Conservation (phyloP, 805 yeast genomes). For the Ascoidea asiatica region DNA sequence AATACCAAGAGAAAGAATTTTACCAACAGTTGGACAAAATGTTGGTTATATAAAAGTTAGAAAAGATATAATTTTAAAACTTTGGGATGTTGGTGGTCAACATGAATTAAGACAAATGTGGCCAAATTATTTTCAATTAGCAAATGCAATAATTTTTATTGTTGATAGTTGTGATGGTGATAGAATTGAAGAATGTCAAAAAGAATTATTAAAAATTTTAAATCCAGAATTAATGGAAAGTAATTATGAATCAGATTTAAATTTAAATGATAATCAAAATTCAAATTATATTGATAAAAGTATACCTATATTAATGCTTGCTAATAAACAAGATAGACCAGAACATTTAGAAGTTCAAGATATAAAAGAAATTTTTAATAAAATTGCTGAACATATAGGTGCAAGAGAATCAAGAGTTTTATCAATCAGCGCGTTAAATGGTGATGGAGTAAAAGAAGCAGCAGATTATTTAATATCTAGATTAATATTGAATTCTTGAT, state of each 20-base stretch:
- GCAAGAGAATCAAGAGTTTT: slow-evolving; percentile 87
- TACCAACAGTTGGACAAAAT: slow-evolving; percentile 95
- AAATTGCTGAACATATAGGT: slow-evolving; percentile 68
- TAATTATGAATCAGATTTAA: slow-evolving; percentile 42
- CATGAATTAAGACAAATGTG: slow-evolving; percentile 72
- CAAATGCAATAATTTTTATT: slow-evolving; percentile 86
- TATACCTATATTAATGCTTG: slow-evolving; percentile 86
- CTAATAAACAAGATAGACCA: slow-evolving; percentile 81
- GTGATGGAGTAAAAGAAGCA: slow-evolving; percentile 77
- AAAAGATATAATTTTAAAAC: slow-evolving; percentile 41
- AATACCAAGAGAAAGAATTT: slow-evolving; percentile 44
- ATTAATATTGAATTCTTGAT: too few species aligned
- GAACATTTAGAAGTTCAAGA: slow-evolving; percentile 63
- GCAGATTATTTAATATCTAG: slow-evolving; percentile 80
- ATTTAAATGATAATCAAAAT: too few species aligned
- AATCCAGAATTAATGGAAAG: slow-evolving; percentile 11
- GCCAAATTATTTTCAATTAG: slow-evolving; percentile 72
- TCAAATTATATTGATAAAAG: slow-evolving; percentile 21
- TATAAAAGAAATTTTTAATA: slow-evolving; percentile 71
- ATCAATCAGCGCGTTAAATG: slow-evolving; percentile 75
- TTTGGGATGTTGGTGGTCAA: slow-evolving; percentile 98
- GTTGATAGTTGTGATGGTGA: slow-evolving; percentile 84
- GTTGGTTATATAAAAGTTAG: slow-evolving; percentile 32
- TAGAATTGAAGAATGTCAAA: slow-evolving; percentile 71
- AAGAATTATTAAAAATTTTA: slow-evolving; percentile 24